phyloP scores from a whole-genome alignment of 768 basidiomycete species.

The Sarcodon sp. region DNA sequence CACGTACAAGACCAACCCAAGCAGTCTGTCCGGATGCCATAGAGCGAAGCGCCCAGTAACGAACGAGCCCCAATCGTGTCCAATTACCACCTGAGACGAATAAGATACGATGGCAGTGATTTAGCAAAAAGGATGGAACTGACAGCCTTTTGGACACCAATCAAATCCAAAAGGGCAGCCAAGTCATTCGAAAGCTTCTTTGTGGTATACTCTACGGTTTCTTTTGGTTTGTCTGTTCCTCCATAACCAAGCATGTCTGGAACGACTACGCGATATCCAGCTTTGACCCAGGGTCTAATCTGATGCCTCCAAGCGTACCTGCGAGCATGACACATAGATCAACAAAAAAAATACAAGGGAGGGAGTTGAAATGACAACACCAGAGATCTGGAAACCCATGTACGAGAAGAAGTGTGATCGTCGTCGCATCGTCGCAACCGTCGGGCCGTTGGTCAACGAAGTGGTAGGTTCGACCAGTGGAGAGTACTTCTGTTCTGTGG shows the following conservation, averaged over 20 bases:
- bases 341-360: background rate
- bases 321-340: slow-evolving; percentile 1
- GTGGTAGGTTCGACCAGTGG: slow-evolving; percentile 54
- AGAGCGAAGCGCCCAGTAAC: slow-evolving; percentile 55
- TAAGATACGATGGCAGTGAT: background rate
- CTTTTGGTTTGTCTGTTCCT: slow-evolving; percentile 31
- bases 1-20: slow-evolving; percentile 49
- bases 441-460: slow-evolving; percentile 59
- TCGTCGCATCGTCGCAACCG: slow-evolving; percentile 23
- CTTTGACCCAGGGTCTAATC: slow-evolving; percentile 56
- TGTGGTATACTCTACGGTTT: slow-evolving; percentile 19
- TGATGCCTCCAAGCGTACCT: slow-evolving; percentile 73
- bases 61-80: slow-evolving; percentile 74
- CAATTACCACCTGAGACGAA: slow-evolving; percentile 40
- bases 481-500: slow-evolving; percentile 35
- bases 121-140: slow-evolving; percentile 11
- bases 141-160: slow-evolving; percentile 42
- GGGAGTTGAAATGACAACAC: slow-evolving; percentile 9
- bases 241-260: slow-evolving; percentile 44
- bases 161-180: slow-evolving; percentile 48
- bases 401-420: slow-evolving; percentile 50
- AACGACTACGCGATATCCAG: slow-evolving; percentile 32
- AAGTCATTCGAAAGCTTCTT: slow-evolving; percentile 35
- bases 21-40: slow-evolving; percentile 54
- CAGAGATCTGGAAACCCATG: slow-evolving; percentile 73